A percentile compares a stretch with the other conserved stretches of the same genome.
Evolutionary conservation across 2,329 filamentous ascomycete species (phyloP).

Genomic region (Sporothrix brunneoviolacea): DNA sequence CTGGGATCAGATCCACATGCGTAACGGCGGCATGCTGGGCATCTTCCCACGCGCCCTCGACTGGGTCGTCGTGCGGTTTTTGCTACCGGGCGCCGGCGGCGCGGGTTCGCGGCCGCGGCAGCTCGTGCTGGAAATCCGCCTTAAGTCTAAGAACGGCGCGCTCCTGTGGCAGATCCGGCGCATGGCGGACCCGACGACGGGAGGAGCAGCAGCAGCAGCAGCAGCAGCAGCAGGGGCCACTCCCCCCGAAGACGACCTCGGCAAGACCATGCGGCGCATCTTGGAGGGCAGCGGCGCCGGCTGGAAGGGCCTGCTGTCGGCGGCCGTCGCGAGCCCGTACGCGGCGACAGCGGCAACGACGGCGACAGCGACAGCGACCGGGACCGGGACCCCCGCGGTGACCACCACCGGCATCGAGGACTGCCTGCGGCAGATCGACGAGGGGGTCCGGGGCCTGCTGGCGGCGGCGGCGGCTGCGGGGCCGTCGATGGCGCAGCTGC

Average conservation of each 20-base stretch:
- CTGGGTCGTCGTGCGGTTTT: slow-evolving; percentile 52
- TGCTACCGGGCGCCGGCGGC: slow-evolving; percentile 25
- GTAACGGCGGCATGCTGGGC: slow-evolving; percentile 41
- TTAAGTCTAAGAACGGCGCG: slow-evolving; percentile 41
- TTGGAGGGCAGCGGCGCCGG: slow-evolving; percentile 39
- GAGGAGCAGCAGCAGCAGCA: neutral
- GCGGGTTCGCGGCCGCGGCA: slow-evolving; percentile 25
- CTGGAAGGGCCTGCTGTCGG: slow-evolving; percentile 42
- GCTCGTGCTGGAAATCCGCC: slow-evolving; percentile 46
- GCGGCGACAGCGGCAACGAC: slow-evolving; percentile 1
- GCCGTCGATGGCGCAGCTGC: slow-evolving; percentile 14
- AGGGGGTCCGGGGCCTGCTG: slow-evolving; percentile 34
- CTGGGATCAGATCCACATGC: slow-evolving; percentile 39
- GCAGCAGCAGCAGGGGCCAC: too few relatives aligned
- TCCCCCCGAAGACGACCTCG: slow-evolving; percentile 29
- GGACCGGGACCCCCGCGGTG: too few relatives aligned
- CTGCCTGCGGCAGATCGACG: slow-evolving; percentile 42
- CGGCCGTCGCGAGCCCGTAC: slow-evolving; percentile 37
- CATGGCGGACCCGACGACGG: slow-evolving; percentile 23
- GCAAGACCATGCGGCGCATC: slow-evolving; percentile 35
- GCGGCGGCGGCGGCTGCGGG: slow-evolving; percentile 12
- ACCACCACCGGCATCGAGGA: slow-evolving; percentile 36
- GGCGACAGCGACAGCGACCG: neutral
- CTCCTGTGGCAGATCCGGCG: slow-evolving; percentile 47
- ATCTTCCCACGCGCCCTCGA: slow-evolving; percentile 50